A percentile compares a stretch with the other conserved stretches of the same genome.
These are phyloP conservation scores for Alternaria gaisen DNA, from an alignment of 2,329 filamentous ascomycete genomes.

Conservation along the genomic window DNA sequence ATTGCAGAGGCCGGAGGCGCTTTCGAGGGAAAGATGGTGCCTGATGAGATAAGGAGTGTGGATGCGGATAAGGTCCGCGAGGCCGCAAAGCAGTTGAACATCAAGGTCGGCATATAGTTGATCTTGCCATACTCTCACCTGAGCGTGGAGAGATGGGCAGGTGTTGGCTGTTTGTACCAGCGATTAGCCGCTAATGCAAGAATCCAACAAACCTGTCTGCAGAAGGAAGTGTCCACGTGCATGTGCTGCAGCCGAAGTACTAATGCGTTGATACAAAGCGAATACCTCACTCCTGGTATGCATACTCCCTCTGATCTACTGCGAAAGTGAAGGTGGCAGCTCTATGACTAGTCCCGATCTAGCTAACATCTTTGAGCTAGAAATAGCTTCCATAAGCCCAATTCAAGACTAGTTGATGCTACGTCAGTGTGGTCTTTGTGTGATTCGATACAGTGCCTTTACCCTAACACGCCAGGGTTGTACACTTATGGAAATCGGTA, in stretches of 20 bases:
- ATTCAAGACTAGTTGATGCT: background rate
- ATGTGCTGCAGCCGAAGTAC: background rate
- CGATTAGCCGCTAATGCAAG: background rate
- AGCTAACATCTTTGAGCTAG: background rate
- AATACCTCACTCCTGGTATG: background rate
- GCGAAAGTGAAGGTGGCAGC: background rate
- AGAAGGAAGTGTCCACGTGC: background rate
- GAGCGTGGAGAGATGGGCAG: no score
- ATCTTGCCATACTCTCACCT: background rate
- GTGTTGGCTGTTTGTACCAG: background rate
- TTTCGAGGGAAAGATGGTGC: constrained; percentile 27
- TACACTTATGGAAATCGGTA: constrained; percentile 17
- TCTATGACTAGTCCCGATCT: background rate
- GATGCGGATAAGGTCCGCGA: constrained; percentile 2
- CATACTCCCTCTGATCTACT: background rate
- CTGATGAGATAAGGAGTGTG: constrained; percentile 18
- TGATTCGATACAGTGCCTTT: background rate
- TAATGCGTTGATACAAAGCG: background rate
- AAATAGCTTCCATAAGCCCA: background rate
- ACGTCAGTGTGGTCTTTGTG: background rate
- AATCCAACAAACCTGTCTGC: background rate
- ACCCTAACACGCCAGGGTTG: background rate
- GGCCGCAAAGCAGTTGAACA: background rate
- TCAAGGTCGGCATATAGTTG: constrained; percentile 12
- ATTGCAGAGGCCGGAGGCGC: constrained; percentile 25